These are phyloP conservation scores for Bruguiera hainesii DNA, from an alignment of 441 rosid species.

Conservation along the genomic window DNA sequence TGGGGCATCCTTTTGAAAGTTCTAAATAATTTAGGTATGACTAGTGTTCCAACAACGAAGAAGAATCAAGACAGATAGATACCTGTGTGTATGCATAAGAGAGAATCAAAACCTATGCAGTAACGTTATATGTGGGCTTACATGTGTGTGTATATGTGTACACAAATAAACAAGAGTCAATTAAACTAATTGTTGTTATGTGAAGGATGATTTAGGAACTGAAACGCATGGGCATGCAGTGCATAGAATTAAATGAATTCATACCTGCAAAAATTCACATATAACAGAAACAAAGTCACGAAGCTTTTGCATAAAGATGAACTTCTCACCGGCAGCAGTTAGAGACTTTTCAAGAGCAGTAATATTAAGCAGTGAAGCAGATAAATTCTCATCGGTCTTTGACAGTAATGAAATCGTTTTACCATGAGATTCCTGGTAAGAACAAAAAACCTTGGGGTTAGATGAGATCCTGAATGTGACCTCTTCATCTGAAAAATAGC, in stretches of 20 bases:
- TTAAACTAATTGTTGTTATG: neutral
- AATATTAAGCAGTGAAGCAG: slow-evolving; percentile 72
- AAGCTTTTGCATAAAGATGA: slow-evolving; percentile 97
- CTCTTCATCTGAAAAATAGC: neutral
- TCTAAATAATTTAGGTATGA: too few species aligned
- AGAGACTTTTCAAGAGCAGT: slow-evolving; percentile 71
- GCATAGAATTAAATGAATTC: slow-evolving; percentile 34
- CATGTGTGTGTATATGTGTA: neutral
- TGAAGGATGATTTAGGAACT: neutral
- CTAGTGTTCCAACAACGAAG: neutral
- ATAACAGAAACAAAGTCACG: slow-evolving; percentile 90
- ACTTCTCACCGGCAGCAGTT: slow-evolving; percentile 93
- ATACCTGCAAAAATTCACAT: slow-evolving; percentile 98
- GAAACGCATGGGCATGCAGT: slow-evolving; percentile 13
- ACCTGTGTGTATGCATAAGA: neutral
- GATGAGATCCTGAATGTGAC: neutral
- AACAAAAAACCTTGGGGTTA: neutral
- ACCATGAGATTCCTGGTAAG: slow-evolving; percentile 69
- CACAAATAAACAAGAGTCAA: neutral
- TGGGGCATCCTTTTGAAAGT: too few species aligned
- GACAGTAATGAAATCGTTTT: slow-evolving; percentile 56
- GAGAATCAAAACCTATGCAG: neutral
- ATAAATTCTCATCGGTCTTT: slow-evolving; percentile 80
- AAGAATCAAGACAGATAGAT: neutral
- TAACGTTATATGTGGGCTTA: neutral